These are phyloP conservation scores for Apophysomyces trapeziformis DNA, from an alignment of 371 early-diverging fungal genomes.

Conservation along the genomic window DNA sequence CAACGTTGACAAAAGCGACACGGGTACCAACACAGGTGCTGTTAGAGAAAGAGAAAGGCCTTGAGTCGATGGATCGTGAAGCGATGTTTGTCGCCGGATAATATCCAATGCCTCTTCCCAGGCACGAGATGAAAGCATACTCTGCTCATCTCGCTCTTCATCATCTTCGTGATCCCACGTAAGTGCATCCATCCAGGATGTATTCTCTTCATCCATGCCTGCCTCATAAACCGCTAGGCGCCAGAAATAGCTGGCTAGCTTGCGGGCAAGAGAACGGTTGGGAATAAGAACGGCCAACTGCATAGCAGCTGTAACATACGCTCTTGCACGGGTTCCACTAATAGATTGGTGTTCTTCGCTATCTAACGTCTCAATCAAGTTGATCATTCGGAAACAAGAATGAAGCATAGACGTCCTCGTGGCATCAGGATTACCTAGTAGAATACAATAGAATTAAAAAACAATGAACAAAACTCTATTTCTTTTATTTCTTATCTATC, in stretches of 20 bases:
- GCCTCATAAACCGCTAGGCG: conserved; percentile 43
- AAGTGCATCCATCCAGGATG: conserved; percentile 34
- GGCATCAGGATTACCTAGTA: conserved; percentile 21
- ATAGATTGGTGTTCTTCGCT: conserved; percentile 27
- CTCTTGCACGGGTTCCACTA: conserved; percentile 31
- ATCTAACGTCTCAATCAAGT: conserved; percentile 40
- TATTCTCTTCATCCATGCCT: conserved; percentile 24
- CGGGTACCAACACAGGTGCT: conserved; percentile 33
- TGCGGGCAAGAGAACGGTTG: conserved; percentile 21
- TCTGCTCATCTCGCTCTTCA: conserved; percentile 34
- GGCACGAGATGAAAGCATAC: conserved; percentile 41
- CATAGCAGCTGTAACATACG: conserved; percentile 46
- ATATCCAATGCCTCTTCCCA: conserved; percentile 42
- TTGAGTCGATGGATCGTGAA: conserved; percentile 6
- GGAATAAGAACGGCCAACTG: conserved; percentile 37
- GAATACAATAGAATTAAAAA: neutral
- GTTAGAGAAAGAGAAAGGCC: conserved; percentile 27
- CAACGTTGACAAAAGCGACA: conserved; percentile 34
- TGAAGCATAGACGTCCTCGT: conserved; percentile 35
- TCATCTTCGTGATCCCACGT: conserved; percentile 42
- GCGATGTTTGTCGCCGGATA: conserved; percentile 19
- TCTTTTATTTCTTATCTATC: neutral
- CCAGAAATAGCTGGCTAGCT: conserved; percentile 40
- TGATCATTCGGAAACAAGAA: conserved; percentile 44
- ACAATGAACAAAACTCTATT: no score